A percentile compares a stretch with the other conserved stretches of the same genome.
Conservation (phyloP, 202 grass and related monocot species). For the Brachypodium distachyon region DNA sequence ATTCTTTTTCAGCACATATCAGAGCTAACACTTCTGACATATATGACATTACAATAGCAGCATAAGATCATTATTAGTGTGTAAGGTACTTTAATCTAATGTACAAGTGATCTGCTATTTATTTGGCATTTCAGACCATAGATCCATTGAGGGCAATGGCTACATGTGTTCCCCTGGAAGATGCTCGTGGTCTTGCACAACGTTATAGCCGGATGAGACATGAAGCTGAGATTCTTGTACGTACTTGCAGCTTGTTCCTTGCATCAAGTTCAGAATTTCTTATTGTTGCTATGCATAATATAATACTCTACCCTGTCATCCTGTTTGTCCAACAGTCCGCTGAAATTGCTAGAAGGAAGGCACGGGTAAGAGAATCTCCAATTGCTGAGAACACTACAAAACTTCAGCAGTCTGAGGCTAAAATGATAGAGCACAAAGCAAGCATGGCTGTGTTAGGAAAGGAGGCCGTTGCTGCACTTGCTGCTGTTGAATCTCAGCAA, state of each 20-base stretch:
- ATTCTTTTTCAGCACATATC: neutral
- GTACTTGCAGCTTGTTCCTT: neutral
- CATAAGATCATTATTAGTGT: neutral
- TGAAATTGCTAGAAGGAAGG: conserved; percentile 89
- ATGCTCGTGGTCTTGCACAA: conserved; percentile 85
- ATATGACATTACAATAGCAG: neutral
- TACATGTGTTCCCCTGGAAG: conserved; percentile 65
- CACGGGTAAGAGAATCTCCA: conserved; percentile 79
- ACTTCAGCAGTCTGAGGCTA: conserved; percentile 71
- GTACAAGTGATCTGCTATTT: conserved; percentile 11
- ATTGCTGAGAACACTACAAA: conserved; percentile 76
- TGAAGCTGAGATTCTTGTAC: conserved; percentile 84
- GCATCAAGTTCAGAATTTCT: neutral
- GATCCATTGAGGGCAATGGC: conserved; percentile 85
- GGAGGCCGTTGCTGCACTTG: conserved; percentile 82
- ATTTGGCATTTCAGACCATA: conserved; percentile 59
- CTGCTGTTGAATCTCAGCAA: conserved; percentile 84
- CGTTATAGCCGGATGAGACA: conserved; percentile 98
- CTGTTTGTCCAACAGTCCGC: conserved; percentile 55
- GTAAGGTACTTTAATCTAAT: conserved; percentile 1
- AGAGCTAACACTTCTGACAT: conserved; percentile 9
- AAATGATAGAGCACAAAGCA: conserved; percentile 93
- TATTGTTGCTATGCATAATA: conserved; percentile 7
- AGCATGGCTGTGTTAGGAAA: conserved; percentile 95
- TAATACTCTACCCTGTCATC: neutral